phyloP scores from a whole-genome alignment of 2,329 filamentous ascomycete species.

The Penicillium janthinellum region DNA sequence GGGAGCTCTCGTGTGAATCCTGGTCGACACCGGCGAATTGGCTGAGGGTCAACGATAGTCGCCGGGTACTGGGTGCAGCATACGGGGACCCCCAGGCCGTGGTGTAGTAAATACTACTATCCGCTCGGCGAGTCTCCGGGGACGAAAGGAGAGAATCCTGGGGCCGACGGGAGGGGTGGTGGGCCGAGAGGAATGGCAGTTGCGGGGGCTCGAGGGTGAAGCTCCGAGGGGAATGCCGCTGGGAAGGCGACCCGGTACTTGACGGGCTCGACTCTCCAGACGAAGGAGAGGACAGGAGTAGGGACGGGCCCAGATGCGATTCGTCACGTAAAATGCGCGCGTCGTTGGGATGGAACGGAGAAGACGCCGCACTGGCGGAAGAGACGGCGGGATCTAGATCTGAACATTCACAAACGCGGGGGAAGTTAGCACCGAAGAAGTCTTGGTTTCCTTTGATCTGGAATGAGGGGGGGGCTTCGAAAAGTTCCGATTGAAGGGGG shows the following conservation, averaged over 20 bases:
- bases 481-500: constrained; percentile 11
- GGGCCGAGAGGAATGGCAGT: constrained; percentile 37
- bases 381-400: constrained; percentile 42
- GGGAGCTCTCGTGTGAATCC: constrained; percentile 39
- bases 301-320: constrained; percentile 34
- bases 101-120: constrained; percentile 63
- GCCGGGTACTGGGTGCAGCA: constrained; percentile 59
- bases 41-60: constrained; percentile 42
- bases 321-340: constrained; percentile 33
- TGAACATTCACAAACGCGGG: constrained; percentile 24
- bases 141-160: constrained; percentile 44
- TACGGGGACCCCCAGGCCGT: constrained; percentile 94
- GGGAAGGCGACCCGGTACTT: constrained; percentile 38
- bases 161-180: constrained; percentile 26
- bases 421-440: constrained; percentile 4
- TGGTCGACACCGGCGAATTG: constrained; percentile 50
- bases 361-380: constrained; percentile 42
- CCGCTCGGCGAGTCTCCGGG: constrained; percentile 45
- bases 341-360: constrained; percentile 33
- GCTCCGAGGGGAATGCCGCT: constrained; percentile 30
- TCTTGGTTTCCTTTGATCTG: constrained; percentile 1
- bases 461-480: constrained; percentile 9
- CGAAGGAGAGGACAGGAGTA: constrained; percentile 37
- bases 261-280: constrained; percentile 42
- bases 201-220: constrained; percentile 33